These are phyloP conservation scores for Wallacemonas collosoma DNA, from an alignment of 208 protist genomes.

Conservation along the genomic window DNA sequence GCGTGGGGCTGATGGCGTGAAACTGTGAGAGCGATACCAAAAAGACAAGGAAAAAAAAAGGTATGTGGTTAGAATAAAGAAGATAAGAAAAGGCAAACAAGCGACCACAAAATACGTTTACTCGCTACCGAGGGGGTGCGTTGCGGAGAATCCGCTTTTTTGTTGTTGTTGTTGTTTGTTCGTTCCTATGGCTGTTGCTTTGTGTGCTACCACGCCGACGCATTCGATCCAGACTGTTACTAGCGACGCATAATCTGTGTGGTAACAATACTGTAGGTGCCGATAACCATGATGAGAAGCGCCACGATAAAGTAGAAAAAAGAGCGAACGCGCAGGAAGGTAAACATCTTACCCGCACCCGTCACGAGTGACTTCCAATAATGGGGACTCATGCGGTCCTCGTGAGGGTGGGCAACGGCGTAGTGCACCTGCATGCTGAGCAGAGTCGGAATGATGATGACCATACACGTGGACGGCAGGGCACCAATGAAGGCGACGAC, in stretches of 20 bases:
- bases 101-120: too few relatives aligned
- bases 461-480: conserved; percentile 68
- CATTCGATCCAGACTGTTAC: not conserved
- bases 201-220: too few relatives aligned
- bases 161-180: too few relatives aligned
- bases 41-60: too few relatives aligned
- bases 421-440: conserved; percentile 51
- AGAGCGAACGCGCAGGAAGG: conserved; percentile 41
- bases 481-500: conserved; percentile 76
- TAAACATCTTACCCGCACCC: conserved; percentile 24
- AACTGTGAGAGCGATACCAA: too few relatives aligned
- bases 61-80: too few relatives aligned
- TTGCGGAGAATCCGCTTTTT: too few relatives aligned
- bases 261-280: conserved; percentile 44
- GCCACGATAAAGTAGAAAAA: conserved; percentile 60
- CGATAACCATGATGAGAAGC: conserved; percentile 76
- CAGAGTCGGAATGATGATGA: conserved; percentile 67
- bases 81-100: too few relatives aligned
- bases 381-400: conserved; percentile 37
- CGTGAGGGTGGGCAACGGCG: conserved; percentile 55
- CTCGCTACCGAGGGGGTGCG: too few relatives aligned
- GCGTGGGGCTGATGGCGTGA: too few relatives aligned
- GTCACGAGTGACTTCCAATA: conserved; percentile 62
- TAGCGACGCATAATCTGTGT: not conserved
- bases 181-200: too few relatives aligned